Conservation (phyloP, 768 basidiomycete species). For the Auricularia cornea region DNA sequence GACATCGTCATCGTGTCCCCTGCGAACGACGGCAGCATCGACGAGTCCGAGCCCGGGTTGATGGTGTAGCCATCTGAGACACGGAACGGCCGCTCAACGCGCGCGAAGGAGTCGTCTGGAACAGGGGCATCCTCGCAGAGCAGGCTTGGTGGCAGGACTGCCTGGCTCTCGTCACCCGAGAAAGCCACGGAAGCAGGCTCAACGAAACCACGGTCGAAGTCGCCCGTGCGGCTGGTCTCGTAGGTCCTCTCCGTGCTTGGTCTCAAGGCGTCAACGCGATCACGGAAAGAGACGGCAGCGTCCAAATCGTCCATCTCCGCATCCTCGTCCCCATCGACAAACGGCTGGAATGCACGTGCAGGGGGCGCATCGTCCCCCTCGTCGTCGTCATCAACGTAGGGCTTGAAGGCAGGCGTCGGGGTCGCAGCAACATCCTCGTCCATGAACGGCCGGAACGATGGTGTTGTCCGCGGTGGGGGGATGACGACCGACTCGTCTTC, state of each 20-base stretch:
- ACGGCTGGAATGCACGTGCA: slow-evolving; percentile 11
- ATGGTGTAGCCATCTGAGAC: slow-evolving; percentile 4
- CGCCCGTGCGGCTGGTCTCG: slow-evolving; percentile 42
- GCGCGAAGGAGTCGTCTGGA: slow-evolving; percentile 32
- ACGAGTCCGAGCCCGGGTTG: slow-evolving; percentile 22
- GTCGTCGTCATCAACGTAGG: slow-evolving; percentile 22
- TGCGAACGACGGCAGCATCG: not conserved
- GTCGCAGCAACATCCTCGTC: slow-evolving; percentile 12
- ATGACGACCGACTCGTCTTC: slow-evolving; percentile 34
- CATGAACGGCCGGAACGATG: slow-evolving; percentile 10
- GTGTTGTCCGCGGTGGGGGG: slow-evolving; percentile 12
- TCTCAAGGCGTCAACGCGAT: slow-evolving; percentile 88
- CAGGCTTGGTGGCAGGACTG: not conserved
- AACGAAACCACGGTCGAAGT: not conserved
- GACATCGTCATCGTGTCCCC: not conserved
- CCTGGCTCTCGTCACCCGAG: not conserved
- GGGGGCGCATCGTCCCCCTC: slow-evolving; percentile 8
- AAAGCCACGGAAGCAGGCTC: not conserved
- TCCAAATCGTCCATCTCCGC: not conserved
- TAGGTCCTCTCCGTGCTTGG: slow-evolving; percentile 93
- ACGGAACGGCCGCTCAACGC: not conserved
- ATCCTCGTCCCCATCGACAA: slow-evolving; percentile 16
- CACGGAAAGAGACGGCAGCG: slow-evolving; percentile 31
- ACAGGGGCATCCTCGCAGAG: not conserved
- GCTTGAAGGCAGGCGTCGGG: not conserved